Conservation (phyloP, 352 stramenopile genomes). For the Plasmopara muralis region DNA sequence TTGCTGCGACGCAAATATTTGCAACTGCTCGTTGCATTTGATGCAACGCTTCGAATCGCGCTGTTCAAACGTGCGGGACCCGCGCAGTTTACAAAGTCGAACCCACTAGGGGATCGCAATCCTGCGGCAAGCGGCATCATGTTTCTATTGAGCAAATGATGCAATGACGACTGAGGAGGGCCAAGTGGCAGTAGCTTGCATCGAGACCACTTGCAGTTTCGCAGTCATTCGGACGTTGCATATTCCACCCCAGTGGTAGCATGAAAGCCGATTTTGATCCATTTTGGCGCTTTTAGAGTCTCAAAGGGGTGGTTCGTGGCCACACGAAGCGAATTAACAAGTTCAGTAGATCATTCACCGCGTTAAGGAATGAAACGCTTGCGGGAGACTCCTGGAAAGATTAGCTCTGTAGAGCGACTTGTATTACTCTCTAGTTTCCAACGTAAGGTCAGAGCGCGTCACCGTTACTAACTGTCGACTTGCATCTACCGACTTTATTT, state of each 20-base stretch:
- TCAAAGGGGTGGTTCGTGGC: slow-evolving; percentile 2
- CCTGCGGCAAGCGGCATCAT: slow-evolving; percentile 18
- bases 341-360: slow-evolving; percentile 8
- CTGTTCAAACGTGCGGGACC: slow-evolving; percentile 4
- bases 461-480: too few species aligned
- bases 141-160: slow-evolving; percentile 14
- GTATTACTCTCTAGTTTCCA: too few species aligned
- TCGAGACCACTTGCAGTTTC: slow-evolving; percentile 9
- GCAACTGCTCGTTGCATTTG: slow-evolving; percentile 5
- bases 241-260: background rate
- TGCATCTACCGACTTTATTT: too few species aligned
- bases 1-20: slow-evolving; percentile 12
- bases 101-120: slow-evolving; percentile 10
- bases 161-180: slow-evolving; percentile 16
- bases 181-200: slow-evolving; percentile 14
- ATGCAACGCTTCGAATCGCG: slow-evolving; percentile 15
- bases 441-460: too few species aligned
- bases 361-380: too few species aligned
- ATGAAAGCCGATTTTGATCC: too few species aligned
- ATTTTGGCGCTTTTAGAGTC: slow-evolving; percentile 5
- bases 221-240: slow-evolving; percentile 7
- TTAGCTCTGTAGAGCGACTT: too few species aligned
- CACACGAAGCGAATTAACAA: slow-evolving; percentile 12
- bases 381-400: too few species aligned
- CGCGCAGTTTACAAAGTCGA: slow-evolving; percentile 1